These are phyloP conservation scores for Daldinia grandis DNA, from an alignment of 495 filamentous ascomycete genomes.

Conservation along the genomic window DNA sequence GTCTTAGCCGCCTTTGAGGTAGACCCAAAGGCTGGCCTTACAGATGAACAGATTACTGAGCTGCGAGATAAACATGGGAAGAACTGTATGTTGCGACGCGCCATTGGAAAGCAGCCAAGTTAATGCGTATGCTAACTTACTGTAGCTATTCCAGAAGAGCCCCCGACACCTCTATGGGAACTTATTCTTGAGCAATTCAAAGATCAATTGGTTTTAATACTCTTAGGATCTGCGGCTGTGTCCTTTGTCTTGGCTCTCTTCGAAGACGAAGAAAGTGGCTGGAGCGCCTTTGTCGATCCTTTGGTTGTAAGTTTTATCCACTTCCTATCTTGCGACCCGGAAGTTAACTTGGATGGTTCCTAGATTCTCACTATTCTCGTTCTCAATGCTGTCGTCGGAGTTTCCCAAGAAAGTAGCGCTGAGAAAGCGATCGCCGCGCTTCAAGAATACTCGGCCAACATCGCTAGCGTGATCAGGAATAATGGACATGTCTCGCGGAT, in stretches of 20 bases:
- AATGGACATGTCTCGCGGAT: slow-evolving; percentile 76
- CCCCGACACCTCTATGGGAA: slow-evolving; percentile 96
- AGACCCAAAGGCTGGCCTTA: slow-evolving; percentile 71
- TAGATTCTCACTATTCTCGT: slow-evolving; percentile 97
- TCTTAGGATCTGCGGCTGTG: slow-evolving; percentile 90
- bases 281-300: slow-evolving; percentile 99
- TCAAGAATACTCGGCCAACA: slow-evolving; percentile 98
- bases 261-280: slow-evolving; percentile 83
- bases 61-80: slow-evolving; percentile 75
- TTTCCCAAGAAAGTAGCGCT: slow-evolving; percentile 97
- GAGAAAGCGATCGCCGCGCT: slow-evolving; percentile 98
- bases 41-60: slow-evolving; percentile 69
- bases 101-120: slow-evolving; percentile 18
- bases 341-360: slow-evolving; percentile 15
- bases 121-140: slow-evolving; percentile 34
- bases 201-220: slow-evolving; percentile 96
- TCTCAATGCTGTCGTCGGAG: slow-evolving; percentile 95
- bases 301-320: slow-evolving; percentile 71
- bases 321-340: slow-evolving; percentile 15
- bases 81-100: slow-evolving; percentile 71
- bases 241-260: slow-evolving; percentile 95
- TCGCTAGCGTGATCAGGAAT: slow-evolving; percentile 89
- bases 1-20: slow-evolving; percentile 77
- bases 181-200: slow-evolving; percentile 99
- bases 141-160: slow-evolving; percentile 91